A percentile compares a stretch with the other conserved stretches of the same genome.
These are phyloP conservation scores for Fraxinus sp. DNA, from an alignment of 305 asterid species.

Conservation along the genomic window DNA sequence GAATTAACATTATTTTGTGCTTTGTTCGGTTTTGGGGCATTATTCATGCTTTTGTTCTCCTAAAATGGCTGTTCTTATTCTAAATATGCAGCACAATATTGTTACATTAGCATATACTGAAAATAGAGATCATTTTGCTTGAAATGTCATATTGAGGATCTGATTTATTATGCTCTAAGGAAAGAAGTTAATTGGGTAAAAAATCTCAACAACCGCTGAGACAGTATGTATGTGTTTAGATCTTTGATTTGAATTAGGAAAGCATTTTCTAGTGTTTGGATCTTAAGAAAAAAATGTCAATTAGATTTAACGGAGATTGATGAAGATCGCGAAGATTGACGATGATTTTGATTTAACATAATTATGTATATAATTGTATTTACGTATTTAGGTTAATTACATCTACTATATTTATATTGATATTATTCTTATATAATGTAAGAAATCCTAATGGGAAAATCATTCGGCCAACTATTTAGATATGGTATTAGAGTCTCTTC, in stretches of 20 bases:
- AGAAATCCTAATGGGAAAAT: background rate
- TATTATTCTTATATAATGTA: background rate
- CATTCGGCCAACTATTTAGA: background rate
- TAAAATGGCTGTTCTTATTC: background rate
- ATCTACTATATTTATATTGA: background rate
- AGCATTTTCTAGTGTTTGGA: background rate
- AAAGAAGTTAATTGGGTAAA: background rate
- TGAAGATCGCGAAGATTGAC: background rate
- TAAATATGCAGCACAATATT: background rate
- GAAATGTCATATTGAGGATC: background rate
- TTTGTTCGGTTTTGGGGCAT: background rate
- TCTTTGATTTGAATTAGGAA: slow-evolving; percentile 1
- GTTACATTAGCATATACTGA: background rate
- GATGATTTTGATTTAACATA: background rate
- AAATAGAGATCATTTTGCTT: background rate
- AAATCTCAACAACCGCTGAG: background rate
- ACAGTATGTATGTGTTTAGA: background rate
- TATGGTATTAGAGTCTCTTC: background rate
- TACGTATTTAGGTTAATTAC: background rate
- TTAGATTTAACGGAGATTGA: background rate
- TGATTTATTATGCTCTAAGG: background rate
- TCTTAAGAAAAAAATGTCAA: background rate
- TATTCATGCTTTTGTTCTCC: background rate
- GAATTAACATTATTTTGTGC: background rate
- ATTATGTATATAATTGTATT: background rate